Base-by-base conservation (phyloP, 305 asterid genomes). In the Rubia peregrina region DNA sequence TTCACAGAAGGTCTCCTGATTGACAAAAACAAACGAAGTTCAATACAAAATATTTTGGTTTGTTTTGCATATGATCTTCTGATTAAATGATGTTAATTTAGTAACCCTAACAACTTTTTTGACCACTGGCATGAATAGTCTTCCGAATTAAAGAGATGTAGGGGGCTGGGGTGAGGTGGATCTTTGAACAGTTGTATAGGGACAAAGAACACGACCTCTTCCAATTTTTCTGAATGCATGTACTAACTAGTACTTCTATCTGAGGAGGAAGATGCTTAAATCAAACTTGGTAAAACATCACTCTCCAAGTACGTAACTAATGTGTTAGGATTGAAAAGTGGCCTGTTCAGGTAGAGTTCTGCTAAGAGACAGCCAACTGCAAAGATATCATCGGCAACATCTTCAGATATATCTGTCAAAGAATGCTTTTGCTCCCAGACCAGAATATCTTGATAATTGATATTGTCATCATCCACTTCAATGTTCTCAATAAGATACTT, bases 1-100 rank as follows among this genome's bases (percentile, higher is more conserved):
- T 82, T 86, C 77, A 90, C 91, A 71, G 99, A 81, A 80, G 98
- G 97, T 82, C 97, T 89, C 98, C 99, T 94, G 77, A 77, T 70
- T 72, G 72, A 61, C 19, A 61, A 83, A 76, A 74, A 76, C 73
- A 61, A 73, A 78, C 62, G 19, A 26, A 83, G 74, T 73, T 75
- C 72, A 61, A 73, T 79, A 67, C 17, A 75, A 61, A 72, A 80
- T 61, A 21, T 10, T 42, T 70, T 67, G 6, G 17, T 26, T 68
- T 33, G 19, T 51, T 36, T 48, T 48, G 61, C 44, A 14, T n/a
- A 68, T 30, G 49, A 51, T 49, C 26, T 33, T 48, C 61, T 43
- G 19, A 14, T 26, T 61, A 16, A 36, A 67, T 16, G 30, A 40
- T 7, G 4, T 26, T 38, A 43, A 26, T 68, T 10, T 1, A 10